A percentile compares a stretch with the other conserved stretches of the same genome.
Evolutionary conservation across 225 moss, liverwort and hornwort species (phyloP).

Genomic region (Marchantia polymorpha): DNA sequence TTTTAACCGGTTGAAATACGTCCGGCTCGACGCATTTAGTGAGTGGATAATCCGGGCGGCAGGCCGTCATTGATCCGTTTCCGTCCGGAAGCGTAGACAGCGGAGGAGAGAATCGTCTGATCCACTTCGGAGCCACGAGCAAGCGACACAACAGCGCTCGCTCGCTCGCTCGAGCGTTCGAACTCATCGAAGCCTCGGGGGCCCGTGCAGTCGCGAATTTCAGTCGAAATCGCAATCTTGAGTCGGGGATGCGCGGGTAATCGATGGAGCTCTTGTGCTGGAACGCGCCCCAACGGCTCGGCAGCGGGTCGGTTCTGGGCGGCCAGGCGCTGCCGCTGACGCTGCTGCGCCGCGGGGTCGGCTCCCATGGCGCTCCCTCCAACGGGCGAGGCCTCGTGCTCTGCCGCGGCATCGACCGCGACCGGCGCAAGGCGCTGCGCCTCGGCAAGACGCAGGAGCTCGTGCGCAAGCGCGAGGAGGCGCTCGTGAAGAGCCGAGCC

Average conservation of each 20-base stretch:
- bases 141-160: background rate
- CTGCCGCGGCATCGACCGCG: background rate
- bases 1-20: too few relatives aligned
- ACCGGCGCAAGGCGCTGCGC: constrained; percentile 12
- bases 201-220: too few relatives aligned
- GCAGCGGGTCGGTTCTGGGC: constrained; percentile 4
- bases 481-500: constrained; percentile 33
- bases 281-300: background rate
- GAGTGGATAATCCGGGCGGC: too few relatives aligned
- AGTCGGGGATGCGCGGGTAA: background rate
- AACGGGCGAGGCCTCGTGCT: too few relatives aligned
- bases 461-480: constrained; percentile 26
- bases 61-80: too few relatives aligned
- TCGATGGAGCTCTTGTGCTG: constrained; percentile 7
- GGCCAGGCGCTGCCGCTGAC: background rate
- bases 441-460: constrained; percentile 21
- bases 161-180: background rate
- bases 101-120: background rate
- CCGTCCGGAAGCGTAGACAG: too few relatives aligned
- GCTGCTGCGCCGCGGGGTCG: background rate
- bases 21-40: too few relatives aligned
- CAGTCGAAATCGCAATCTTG: background rate
- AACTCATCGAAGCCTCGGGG: too few relatives aligned
- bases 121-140: background rate
- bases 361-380: constrained; percentile 6